Evolutionary conservation across 768 basidiomycete genomes (phyloP).

Genomic region (Tulasnella sp.): DNA sequence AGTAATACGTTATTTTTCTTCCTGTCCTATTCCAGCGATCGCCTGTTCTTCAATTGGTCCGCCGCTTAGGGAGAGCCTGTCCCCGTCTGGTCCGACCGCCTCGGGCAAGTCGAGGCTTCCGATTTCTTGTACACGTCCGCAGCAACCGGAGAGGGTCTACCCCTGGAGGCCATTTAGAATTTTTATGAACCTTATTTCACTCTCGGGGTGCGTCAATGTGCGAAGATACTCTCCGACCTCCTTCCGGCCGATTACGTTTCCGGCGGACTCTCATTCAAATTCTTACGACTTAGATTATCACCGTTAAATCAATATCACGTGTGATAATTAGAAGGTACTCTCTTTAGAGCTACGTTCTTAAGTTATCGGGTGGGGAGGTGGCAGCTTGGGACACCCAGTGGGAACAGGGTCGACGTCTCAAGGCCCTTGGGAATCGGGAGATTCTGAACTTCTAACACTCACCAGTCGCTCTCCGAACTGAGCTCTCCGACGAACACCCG

Average conservation of each 20-base stretch:
- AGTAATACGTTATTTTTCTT: no score
- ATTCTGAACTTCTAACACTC: neutral
- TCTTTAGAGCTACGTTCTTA: neutral
- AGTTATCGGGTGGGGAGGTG: neutral
- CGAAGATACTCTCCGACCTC: neutral
- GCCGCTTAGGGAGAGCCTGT: no score
- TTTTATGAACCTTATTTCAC: neutral
- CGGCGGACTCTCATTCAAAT: neutral
- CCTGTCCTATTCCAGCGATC: no score
- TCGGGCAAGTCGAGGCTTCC: no score
- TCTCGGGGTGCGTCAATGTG: neutral
- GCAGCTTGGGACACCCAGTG: neutral
- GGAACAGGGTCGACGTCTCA: neutral
- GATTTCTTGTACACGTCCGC: no score
- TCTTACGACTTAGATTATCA: neutral
- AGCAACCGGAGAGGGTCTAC: neutral
- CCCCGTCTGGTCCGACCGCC: no score
- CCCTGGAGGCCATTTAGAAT: neutral
- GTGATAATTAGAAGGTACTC: neutral
- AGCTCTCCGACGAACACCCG: conserved; percentile 7
- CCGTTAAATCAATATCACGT: neutral
- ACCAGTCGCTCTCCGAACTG: neutral
- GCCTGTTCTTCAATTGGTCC: no score
- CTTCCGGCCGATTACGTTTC: neutral
- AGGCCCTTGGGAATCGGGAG: neutral